Conservation (phyloP, 352 stramenopile species). For the Phytophthora pseudosyringae region DNA sequence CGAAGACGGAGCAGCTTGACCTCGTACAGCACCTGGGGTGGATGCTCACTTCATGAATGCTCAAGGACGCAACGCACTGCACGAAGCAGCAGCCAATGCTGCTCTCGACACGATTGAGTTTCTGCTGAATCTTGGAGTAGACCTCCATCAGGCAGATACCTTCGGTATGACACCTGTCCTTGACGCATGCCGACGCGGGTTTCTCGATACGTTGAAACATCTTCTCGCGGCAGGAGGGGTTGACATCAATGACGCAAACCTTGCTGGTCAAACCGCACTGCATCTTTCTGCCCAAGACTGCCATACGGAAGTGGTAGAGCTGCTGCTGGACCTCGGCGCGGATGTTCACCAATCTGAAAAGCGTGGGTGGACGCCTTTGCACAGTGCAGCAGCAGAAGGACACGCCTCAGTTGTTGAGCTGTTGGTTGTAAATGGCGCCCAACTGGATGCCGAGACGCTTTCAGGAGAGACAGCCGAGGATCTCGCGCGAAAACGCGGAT, state of each 20-base stretch:
- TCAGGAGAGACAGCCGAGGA: neutral
- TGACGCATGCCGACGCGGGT: constrained; percentile 1
- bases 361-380: constrained; percentile 20
- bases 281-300: constrained; percentile 9
- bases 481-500: constrained; percentile 1
- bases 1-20: neutral
- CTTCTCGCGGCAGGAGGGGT: neutral
- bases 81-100: neutral
- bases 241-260: neutral
- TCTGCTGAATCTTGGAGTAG: constrained; percentile 1
- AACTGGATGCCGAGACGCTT: neutral
- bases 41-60: constrained; percentile 2
- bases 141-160: constrained; percentile 1
- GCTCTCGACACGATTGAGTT: neutral
- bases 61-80: constrained; percentile 4
- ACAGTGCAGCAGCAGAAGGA: constrained; percentile 1
- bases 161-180: constrained; percentile 10
- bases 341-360: constrained; percentile 9
- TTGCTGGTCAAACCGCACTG: constrained; percentile 1
- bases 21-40: neutral
- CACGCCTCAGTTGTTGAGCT: neutral
- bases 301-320: neutral
- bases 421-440: neutral
- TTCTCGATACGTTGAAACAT: neutral
- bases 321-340: neutral